Conservation (phyloP, 805 yeast species). For the Vanderwaltozyma tropicalis region DNA sequence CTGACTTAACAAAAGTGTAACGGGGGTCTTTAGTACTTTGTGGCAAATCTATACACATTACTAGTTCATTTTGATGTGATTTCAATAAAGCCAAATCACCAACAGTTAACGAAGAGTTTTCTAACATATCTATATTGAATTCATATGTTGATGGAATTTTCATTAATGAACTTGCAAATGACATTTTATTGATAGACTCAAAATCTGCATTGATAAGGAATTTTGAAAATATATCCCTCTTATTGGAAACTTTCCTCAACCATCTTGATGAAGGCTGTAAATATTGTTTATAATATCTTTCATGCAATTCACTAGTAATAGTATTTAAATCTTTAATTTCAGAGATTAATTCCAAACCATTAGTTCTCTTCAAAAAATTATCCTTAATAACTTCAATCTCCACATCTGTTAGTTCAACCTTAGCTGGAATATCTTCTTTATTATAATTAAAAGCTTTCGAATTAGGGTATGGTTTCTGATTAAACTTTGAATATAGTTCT, state of each 20-base stretch:
- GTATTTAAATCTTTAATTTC: slow-evolving; percentile 17
- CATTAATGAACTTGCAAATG: not conserved
- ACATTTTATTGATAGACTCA: not conserved
- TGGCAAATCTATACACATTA: slow-evolving; percentile 49
- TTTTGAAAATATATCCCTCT: not conserved
- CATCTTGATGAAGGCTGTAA: slow-evolving; percentile 19
- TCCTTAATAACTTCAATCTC: slow-evolving; percentile 13
- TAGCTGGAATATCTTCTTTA: not conserved
- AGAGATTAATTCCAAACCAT: slow-evolving; percentile 21
- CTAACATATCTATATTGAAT: slow-evolving; percentile 5
- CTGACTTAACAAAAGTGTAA: slow-evolving; percentile 45
- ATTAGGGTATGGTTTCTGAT: not conserved
- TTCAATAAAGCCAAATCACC: slow-evolving; percentile 58
- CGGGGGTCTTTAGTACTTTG: slow-evolving; percentile 38
- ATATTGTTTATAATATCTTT: slow-evolving; percentile 15
- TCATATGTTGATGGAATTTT: not conserved
- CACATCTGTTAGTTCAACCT: not conserved
- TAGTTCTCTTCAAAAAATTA: slow-evolving; percentile 16
- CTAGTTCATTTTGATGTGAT: slow-evolving; percentile 36
- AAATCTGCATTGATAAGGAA: slow-evolving; percentile 1
- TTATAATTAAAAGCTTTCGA: not conserved
- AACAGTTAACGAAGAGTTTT: slow-evolving; percentile 26
- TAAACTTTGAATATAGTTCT: no score
- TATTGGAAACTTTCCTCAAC: slow-evolving; percentile 6
- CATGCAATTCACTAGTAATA: slow-evolving; percentile 12